These are phyloP conservation scores for Pseudomassariella vexata DNA, from an alignment of 2,329 filamentous ascomycete genomes.

Conservation along the genomic window DNA sequence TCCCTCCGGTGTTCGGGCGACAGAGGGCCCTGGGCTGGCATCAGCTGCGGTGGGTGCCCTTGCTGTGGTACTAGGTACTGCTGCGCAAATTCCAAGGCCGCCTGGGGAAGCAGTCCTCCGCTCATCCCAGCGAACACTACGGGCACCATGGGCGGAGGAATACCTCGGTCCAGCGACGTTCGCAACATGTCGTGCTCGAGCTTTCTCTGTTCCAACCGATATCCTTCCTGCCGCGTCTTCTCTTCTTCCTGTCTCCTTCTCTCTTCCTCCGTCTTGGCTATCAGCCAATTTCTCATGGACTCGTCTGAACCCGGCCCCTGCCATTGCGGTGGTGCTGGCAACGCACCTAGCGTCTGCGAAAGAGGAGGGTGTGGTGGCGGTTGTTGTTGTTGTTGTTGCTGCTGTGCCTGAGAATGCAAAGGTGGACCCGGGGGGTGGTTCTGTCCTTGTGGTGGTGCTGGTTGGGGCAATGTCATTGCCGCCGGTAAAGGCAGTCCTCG, in stretches of 20 bases:
- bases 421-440: constrained; percentile 21
- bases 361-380: constrained; percentile 26
- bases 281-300: constrained; percentile 65
- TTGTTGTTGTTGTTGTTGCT: constrained; percentile 18
- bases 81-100: constrained; percentile 62
- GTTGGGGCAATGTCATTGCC: constrained; percentile 54
- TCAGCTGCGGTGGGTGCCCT: constrained; percentile 43
- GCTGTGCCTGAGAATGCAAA: constrained; percentile 24
- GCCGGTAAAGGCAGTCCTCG: constrained; percentile 65
- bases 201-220: constrained; percentile 66
- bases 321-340: constrained; percentile 63
- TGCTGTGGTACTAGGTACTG: constrained; percentile 53
- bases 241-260: constrained; percentile 70
- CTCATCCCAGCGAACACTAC: constrained; percentile 70
- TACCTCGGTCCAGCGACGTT: constrained; percentile 62
- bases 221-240: constrained; percentile 56
- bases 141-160: constrained; percentile 70
- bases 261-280: constrained; percentile 69
- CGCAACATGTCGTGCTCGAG: constrained; percentile 68
- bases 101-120: constrained; percentile 54
- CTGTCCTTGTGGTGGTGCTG: constrained; percentile 21
- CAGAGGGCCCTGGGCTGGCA: constrained; percentile 41
- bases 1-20: constrained; percentile 53
- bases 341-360: constrained; percentile 40
- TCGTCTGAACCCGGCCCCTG: constrained; percentile 65